These are phyloP conservation scores for Amorphotheca resinae DNA, from an alignment of 495 filamentous ascomycete genomes.

Conservation along the genomic window DNA sequence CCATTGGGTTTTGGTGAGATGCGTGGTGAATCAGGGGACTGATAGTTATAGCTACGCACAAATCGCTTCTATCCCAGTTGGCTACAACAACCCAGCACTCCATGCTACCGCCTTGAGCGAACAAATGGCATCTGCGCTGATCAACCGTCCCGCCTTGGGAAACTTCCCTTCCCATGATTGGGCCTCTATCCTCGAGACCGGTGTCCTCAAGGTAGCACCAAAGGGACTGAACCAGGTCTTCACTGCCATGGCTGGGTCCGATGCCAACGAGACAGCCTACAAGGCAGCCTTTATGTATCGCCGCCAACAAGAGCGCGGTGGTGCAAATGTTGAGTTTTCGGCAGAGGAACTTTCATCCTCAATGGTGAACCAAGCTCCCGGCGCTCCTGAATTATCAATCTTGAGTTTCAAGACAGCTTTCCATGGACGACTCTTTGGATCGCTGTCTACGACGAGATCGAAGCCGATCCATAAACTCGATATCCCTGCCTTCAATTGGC, in stretches of 20 bases:
- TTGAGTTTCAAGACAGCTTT: slow-evolving; percentile 88
- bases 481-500: slow-evolving; percentile 98
- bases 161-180: slow-evolving; percentile 93
- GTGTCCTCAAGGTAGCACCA: slow-evolving; percentile 78
- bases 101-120: slow-evolving; percentile 54
- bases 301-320: slow-evolving; percentile 78
- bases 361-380: slow-evolving; percentile 80
- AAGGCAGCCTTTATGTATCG: slow-evolving; percentile 99
- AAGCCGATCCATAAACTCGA: slow-evolving; percentile 98
- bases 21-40: neutral
- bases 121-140: slow-evolving; percentile 71
- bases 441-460: slow-evolving; percentile 82
- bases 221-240: slow-evolving; percentile 92
- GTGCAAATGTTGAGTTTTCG: slow-evolving; percentile 69
- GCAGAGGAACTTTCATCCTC: slow-evolving; percentile 61
- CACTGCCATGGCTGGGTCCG: slow-evolving; percentile 89
- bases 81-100: slow-evolving; percentile 88
- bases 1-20: too few relatives aligned
- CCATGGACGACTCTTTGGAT: slow-evolving; percentile 92
- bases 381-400: slow-evolving; percentile 76
- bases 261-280: slow-evolving; percentile 98
- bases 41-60: slow-evolving; percentile 57
- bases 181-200: slow-evolving; percentile 73
- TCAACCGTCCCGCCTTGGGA: slow-evolving; percentile 91
- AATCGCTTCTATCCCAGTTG: slow-evolving; percentile 93